These are phyloP conservation scores for Trypanosoma grayi DNA, from an alignment of 208 protist genomes.

Conservation along the genomic window DNA sequence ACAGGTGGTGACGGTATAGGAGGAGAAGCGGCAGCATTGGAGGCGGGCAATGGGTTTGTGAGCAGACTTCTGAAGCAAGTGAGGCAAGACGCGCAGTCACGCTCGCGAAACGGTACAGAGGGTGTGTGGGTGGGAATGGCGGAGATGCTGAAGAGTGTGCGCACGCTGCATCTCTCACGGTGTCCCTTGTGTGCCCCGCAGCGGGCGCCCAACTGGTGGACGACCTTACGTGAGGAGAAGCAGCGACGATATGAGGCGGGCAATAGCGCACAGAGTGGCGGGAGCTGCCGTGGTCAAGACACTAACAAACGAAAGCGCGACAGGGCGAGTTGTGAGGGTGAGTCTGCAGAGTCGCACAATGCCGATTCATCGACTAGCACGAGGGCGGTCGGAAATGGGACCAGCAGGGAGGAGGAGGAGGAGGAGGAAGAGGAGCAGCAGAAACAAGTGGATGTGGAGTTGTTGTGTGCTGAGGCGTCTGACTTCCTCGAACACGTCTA, in stretches of 20 bases:
- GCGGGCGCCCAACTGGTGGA: slow-evolving; percentile 15
- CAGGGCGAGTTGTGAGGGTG: background rate
- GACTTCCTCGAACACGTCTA: slow-evolving; percentile 25
- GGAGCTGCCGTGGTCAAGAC: too few species aligned
- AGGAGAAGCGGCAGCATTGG: background rate
- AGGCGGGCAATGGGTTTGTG: background rate
- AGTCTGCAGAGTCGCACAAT: background rate
- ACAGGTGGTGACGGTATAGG: background rate
- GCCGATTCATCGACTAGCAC: background rate
- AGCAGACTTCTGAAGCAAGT: background rate
- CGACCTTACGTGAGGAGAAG: background rate
- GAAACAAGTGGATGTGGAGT: background rate
- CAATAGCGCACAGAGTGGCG: background rate
- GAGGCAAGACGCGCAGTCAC: background rate
- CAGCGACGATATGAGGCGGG: background rate
- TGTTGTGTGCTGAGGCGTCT: background rate
- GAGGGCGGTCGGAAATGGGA: background rate
- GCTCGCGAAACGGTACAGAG: background rate
- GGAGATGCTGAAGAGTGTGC: slow-evolving; percentile 3
- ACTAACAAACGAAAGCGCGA: background rate
- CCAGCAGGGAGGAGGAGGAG: background rate
- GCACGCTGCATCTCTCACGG: slow-evolving; percentile 5
- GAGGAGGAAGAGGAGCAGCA: background rate
- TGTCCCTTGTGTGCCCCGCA: slow-evolving; percentile 20
- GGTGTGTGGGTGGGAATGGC: background rate